Evolutionary conservation across 2,329 filamentous ascomycete species (phyloP).

Genomic region (Penicillium sp.): DNA sequence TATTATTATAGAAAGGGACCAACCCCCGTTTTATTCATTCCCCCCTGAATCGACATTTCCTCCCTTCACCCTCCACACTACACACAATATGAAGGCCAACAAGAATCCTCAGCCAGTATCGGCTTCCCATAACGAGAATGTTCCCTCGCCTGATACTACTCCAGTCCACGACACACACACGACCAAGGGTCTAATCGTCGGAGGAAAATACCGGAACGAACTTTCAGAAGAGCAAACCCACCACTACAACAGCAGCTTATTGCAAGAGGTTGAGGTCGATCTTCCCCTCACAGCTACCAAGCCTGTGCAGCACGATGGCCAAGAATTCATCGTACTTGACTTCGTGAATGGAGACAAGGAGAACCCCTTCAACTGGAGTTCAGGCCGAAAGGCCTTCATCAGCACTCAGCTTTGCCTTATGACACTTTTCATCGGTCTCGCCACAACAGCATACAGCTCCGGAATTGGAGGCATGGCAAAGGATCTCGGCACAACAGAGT

Average conservation of each 20-base stretch:
- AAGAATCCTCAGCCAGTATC: conserved; percentile 24
- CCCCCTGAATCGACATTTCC: not conserved
- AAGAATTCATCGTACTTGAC: conserved; percentile 47
- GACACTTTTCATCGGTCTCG: conserved; percentile 55
- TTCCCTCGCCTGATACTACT: conserved; percentile 4
- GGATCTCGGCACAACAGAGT: conserved; percentile 44
- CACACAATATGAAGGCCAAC: conserved; percentile 22
- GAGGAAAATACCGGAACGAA: conserved; percentile 28
- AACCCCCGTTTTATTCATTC: not conserved
- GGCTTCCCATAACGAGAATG: conserved; percentile 26
- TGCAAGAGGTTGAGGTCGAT: conserved; percentile 47
- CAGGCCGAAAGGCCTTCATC: conserved; percentile 47
- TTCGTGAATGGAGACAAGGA: conserved; percentile 49
- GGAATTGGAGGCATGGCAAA: conserved; percentile 48
- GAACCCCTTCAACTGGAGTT: conserved; percentile 54
- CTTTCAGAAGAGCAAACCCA: conserved; percentile 21
- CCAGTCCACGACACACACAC: not conserved
- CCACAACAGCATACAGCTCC: conserved; percentile 54
- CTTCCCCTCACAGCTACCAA: conserved; percentile 51
- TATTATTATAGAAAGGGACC: not conserved
- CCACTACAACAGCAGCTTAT: conserved; percentile 15
- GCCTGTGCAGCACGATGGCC: conserved; percentile 42
- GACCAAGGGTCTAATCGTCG: conserved; percentile 23
- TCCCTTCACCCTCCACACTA: not conserved
- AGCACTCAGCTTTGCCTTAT: conserved; percentile 50